Base-by-base conservation (phyloP, 140 eudicot genomes). In the Ambrosia hybrid region DNA sequence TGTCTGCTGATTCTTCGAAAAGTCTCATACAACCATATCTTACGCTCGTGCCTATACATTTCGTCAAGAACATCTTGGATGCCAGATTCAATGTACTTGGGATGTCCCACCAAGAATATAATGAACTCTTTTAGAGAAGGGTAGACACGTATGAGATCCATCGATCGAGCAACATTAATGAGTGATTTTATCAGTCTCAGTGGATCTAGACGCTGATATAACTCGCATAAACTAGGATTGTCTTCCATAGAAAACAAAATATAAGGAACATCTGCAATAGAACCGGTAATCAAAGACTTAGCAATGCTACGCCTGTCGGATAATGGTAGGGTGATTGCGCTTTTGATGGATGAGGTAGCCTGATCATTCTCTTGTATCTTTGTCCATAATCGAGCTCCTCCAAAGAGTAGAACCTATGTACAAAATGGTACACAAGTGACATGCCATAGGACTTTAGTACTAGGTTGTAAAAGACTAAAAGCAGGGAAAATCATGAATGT, bases 161-260 rank as follows among this genome's bases (percentile, higher is more conserved):
- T 0, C 2, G 34, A 12, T 10, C 10, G 13, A 8, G 52, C 55
- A 1, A 14, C 0, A 65, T 0, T 15, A 15, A 65, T 15, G 9
- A 65, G 16, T 6, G 53, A 38, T 65, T 49, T 41, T 6, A 65
- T 9, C 36, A 65, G n/a, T 16, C 70, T 41, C 26, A 26, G 41
- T 46, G 45, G 26, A 65, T 15, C 6, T 65, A 65, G 37, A 13
- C 36, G 53, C 55, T 21, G 2, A 65, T 41, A 65, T 6, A 13
- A 10, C 55, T 41, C 33, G 1, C 34, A 9, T 65, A 41, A 39
- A 39, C 21, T 10, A 38, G 70, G 70, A 6, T 65, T 2, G 26
- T 65, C 52, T 41, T 65, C 55, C 17, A 9, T 38, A 11, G 51
- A 41, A 43, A 65, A 65, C 70, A 65, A 6, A 65, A 65, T 65